Conservation (phyloP, 805 yeast species). For the Metschnikowia arizonensis region DNA sequence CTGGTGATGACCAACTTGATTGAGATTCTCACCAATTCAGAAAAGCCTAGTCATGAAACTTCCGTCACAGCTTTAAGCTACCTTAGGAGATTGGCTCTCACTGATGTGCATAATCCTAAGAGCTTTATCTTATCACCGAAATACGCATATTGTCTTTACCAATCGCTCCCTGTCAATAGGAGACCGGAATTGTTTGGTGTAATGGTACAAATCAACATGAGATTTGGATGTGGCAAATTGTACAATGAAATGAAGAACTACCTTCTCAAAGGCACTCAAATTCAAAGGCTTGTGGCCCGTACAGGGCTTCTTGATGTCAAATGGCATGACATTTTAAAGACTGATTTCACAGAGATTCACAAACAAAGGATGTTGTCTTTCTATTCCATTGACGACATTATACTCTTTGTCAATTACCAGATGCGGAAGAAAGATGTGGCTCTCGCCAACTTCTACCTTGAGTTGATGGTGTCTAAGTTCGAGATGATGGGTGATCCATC, state of each 20-base stretch:
- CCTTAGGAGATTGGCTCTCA: conserved; percentile 23
- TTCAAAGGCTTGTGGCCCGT: conserved; percentile 31
- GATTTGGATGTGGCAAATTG: conserved; percentile 18
- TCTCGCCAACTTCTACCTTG: conserved; percentile 32
- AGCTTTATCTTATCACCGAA: conserved; percentile 16
- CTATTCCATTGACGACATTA: conserved; percentile 27
- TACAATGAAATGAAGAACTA: conserved; percentile 20
- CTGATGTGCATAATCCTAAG: conserved; percentile 21
- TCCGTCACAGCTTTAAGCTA: conserved; percentile 23
- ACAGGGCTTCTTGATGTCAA: conserved; percentile 35
- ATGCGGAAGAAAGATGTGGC: conserved; percentile 27
- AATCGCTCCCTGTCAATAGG: conserved; percentile 1
- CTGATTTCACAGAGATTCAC: conserved; percentile 17
- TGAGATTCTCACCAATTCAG: conserved; percentile 12
- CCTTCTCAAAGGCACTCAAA: conserved; percentile 26
- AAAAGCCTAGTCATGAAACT: conserved; percentile 14
- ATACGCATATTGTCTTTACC: conserved; percentile 1
- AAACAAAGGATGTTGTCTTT: conserved; percentile 29
- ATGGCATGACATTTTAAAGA: conserved; percentile 33
- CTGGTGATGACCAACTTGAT: conserved; percentile 18
- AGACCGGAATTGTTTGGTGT: conserved; percentile 26
- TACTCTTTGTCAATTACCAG: conserved; percentile 21
- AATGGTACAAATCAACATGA: conserved; percentile 31
- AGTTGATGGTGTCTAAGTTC: conserved; percentile 34
- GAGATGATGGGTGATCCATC: conserved; percentile 18